These are phyloP conservation scores for Hypoxylon lenormandii DNA, from an alignment of 495 filamentous ascomycete genomes.

Conservation along the genomic window DNA sequence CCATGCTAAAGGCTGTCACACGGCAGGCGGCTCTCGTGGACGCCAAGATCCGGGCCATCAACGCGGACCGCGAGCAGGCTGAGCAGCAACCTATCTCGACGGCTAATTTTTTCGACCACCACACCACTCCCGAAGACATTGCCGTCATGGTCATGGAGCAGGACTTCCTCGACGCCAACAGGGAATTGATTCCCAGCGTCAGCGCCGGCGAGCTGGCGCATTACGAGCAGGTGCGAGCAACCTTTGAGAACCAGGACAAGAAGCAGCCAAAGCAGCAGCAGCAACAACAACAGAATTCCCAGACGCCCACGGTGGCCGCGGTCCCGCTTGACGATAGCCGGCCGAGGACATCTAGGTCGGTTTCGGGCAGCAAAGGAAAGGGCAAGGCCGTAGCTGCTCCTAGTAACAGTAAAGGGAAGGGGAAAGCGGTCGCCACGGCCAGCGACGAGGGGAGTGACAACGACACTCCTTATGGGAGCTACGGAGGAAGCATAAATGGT, in stretches of 20 bases:
- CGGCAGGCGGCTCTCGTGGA: conserved; percentile 87
- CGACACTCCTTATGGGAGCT: conserved; percentile 28
- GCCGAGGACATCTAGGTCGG: conserved; percentile 50
- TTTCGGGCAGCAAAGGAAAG: conserved; percentile 65
- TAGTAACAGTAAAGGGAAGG: conserved; percentile 56
- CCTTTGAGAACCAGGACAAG: conserved; percentile 72
- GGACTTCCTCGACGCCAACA: conserved; percentile 83
- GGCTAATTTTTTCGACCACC: conserved; percentile 94
- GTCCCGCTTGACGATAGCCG: conserved; percentile 32
- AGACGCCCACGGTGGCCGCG: background rate
- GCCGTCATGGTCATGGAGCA: conserved; percentile 86
- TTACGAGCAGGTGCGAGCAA: conserved; percentile 83
- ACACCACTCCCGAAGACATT: conserved; percentile 83
- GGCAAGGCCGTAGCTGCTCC: conserved; percentile 55
- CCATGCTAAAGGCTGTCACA: conserved; percentile 98
- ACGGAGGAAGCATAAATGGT: conserved; percentile 45
- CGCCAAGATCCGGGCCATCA: conserved; percentile 77
- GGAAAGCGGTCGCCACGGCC: conserved; percentile 55
- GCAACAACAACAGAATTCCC: conserved; percentile 50
- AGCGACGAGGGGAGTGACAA: conserved; percentile 62
- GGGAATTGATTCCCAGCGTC: conserved; percentile 90
- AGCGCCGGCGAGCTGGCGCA: conserved; percentile 92
- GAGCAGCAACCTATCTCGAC: conserved; percentile 69
- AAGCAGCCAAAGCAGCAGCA: conserved; percentile 56
- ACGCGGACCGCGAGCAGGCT: conserved; percentile 57